Percentiles rank a stretch among this genome's conserved stretches.
These are phyloP conservation scores for Apophysomyces sp. DNA, from an alignment of 371 early-diverging fungal genomes.

Conservation along the genomic window DNA sequence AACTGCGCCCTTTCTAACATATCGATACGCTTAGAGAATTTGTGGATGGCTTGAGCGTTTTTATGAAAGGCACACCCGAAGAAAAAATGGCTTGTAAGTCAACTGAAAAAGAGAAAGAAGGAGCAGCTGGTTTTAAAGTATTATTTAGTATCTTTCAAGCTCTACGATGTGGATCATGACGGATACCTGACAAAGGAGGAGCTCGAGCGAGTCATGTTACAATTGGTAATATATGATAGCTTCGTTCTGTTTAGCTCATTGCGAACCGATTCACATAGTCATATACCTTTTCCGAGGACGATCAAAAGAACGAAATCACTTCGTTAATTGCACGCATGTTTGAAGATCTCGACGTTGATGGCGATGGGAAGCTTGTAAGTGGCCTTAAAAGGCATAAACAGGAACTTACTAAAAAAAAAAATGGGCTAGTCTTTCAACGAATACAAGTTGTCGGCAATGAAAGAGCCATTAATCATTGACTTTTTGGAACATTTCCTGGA, in stretches of 20 bases:
- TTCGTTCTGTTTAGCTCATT: not conserved
- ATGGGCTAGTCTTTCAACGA: slow-evolving; percentile 66
- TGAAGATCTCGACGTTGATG: slow-evolving; percentile 83
- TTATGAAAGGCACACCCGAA: slow-evolving; percentile 79
- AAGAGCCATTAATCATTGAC: slow-evolving; percentile 81
- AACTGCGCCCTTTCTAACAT: no score
- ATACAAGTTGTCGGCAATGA: slow-evolving; percentile 80
- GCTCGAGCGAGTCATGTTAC: slow-evolving; percentile 69
- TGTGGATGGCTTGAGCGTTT: slow-evolving; percentile 73
- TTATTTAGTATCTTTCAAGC: slow-evolving; percentile 73
- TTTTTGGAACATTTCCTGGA: slow-evolving; percentile 74
- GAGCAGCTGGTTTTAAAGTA: not conserved
- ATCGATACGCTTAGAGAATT: slow-evolving; percentile 55
- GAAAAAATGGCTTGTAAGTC: slow-evolving; percentile 76
- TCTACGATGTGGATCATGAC: slow-evolving; percentile 82
- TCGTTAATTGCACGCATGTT: slow-evolving; percentile 69
- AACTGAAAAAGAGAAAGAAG: not conserved
- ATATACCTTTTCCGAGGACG: slow-evolving; percentile 68
- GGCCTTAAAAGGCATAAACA: not conserved
- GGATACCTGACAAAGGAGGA: slow-evolving; percentile 78
- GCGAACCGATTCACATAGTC: slow-evolving; percentile 28
- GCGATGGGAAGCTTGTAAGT: slow-evolving; percentile 73
- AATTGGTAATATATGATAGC: slow-evolving; percentile 55
- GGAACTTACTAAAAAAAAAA: slow-evolving; percentile 2
- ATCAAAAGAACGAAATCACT: slow-evolving; percentile 66